Base-by-base conservation (phyloP, 148 eudicot genomes). In the Spergularia bocconei region DNA sequence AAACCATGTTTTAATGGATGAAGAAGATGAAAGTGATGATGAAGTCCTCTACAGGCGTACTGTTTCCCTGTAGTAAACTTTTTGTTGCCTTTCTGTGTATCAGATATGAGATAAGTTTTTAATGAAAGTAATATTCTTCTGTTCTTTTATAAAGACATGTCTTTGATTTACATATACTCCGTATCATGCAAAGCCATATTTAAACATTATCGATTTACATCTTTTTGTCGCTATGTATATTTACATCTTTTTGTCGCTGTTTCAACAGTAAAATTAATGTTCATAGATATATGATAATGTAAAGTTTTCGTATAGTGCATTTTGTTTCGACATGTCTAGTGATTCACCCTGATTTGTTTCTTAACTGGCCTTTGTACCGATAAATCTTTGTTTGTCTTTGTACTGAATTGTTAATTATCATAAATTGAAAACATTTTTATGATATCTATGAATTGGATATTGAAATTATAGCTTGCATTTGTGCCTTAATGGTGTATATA, bases 11-110 rank as follows among this genome's bases (percentile, higher is more conserved):
- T 79, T 85, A 25, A 78, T 86, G 2, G 96, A 88, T 63, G 93
- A 85, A 74, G 93, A 88, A 55, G 91, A 87, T 79, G 97, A 95
- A 75, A 95, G 97, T 74, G 98, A 95, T 20, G 93, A 92, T 79
- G 98, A 92, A 87, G 86, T 83, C 73, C 96, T 95, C 61, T 89
- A 90, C 67, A 89, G 91, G 73, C 93, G 92, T 60, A 95, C 98
- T 67, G 93, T 94, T 77, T 90, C 97, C 23, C 81, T 94, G 38
- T 90, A 85, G 81, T 71, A 25, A 72, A 78, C 70, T 77, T 58
- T 64, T 16, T 58, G 54, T 76, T 71, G n/a, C 53, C 21, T 64
- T 44, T 54, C 17, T 48, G 9, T 80, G 76, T 80, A 79, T 57
- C 78, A 70, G 64, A 73, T 62, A 51, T 55, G 63, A 47, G 36